Evolutionary conservation across 257 asterid species (phyloP).

Genomic region (Sherardia arvensis): DNA sequence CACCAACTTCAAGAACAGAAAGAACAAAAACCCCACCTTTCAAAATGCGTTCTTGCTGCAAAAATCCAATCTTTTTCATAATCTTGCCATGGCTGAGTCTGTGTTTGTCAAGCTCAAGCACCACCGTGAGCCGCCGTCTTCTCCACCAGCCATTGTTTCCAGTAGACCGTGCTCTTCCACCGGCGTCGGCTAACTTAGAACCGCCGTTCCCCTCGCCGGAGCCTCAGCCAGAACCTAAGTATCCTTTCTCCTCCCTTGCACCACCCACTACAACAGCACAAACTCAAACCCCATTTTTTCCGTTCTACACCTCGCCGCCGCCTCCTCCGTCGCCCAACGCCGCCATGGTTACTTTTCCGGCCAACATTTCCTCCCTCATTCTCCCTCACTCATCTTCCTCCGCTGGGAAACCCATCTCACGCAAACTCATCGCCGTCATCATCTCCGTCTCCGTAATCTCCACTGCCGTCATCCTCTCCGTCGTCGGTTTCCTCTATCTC

Average conservation of each 20-base stretch:
- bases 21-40: background rate
- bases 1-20: background rate
- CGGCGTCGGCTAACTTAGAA: slow-evolving; percentile 23
- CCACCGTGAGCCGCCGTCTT: slow-evolving; percentile 40
- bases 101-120: background rate
- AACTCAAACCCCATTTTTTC: slow-evolving; percentile 47
- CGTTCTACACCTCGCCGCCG: slow-evolving; percentile 42
- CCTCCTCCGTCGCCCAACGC: slow-evolving; percentile 29
- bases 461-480: slow-evolving; percentile 11
- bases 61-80: slow-evolving; percentile 10
- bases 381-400: slow-evolving; percentile 50
- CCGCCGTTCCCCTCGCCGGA: slow-evolving; percentile 30
- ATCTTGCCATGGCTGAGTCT: background rate
- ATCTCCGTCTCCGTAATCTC: slow-evolving; percentile 40
- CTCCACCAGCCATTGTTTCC: slow-evolving; percentile 68
- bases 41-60: background rate
- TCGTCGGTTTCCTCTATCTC: slow-evolving; percentile 39
- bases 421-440: slow-evolving; percentile 48
- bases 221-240: slow-evolving; percentile 44
- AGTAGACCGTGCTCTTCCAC: slow-evolving; percentile 27
- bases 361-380: slow-evolving; percentile 81
- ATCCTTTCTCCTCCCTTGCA: slow-evolving; percentile 50
- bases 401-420: slow-evolving; percentile 33
- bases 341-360: slow-evolving; percentile 51
- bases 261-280: slow-evolving; percentile 27